These are phyloP conservation scores for Epichloe baconii DNA, from an alignment of 2,329 filamentous ascomycete genomes.

Conservation along the genomic window DNA sequence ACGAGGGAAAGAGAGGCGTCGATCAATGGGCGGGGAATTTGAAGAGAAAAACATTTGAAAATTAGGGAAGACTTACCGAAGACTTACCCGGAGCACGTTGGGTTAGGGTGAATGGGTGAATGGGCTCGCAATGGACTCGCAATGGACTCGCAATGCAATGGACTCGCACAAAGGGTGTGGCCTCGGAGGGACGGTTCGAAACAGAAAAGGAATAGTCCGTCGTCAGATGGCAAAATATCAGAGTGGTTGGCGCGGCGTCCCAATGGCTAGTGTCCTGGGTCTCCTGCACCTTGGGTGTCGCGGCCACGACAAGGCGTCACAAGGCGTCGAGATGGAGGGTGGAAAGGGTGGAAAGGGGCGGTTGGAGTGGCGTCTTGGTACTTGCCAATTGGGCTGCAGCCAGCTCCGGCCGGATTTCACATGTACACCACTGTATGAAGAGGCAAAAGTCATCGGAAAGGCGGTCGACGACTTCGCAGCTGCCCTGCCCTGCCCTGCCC, in stretches of 20 bases:
- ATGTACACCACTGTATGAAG: too few species aligned
- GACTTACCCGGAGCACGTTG: neutral
- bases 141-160: neutral
- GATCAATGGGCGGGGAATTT: too few species aligned
- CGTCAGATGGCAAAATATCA: slow-evolving; percentile 1
- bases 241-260: slow-evolving; percentile 1
- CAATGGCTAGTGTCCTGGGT: slow-evolving; percentile 2
- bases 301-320: neutral
- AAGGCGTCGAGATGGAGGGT: neutral
- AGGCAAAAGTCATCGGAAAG: neutral
- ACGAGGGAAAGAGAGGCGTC: neutral
- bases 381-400: neutral
- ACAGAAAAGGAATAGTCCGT: neutral
- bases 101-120: neutral
- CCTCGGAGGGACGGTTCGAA: neutral
- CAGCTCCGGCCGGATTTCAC: too few species aligned
- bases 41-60: slow-evolving; percentile 1
- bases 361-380: neutral
- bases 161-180: neutral
- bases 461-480: neutral
- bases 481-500: too few species aligned
- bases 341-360: neutral
- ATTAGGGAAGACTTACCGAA: too few species aligned
- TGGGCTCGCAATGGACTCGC: neutral
- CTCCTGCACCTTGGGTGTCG: slow-evolving; percentile 1